phyloP scores from a whole-genome alignment of 2,329 filamentous ascomycete species.

The Cordyceps javanica region DNA sequence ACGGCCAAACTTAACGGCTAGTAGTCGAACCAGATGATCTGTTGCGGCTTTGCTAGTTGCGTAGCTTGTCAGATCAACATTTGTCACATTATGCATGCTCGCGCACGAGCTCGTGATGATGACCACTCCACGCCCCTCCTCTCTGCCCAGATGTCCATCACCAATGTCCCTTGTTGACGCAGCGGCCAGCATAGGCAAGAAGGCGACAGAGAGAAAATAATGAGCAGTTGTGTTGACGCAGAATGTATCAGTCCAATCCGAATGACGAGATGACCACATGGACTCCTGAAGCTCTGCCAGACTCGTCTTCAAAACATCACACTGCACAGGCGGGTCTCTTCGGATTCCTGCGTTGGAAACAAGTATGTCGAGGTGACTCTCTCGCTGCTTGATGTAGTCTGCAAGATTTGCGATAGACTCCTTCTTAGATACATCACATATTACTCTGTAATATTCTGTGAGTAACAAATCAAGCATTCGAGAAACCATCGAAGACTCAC shows the following conservation, averaged over 20 bases:
- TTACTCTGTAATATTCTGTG: not conserved
- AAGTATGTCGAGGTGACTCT: conserved; percentile 39
- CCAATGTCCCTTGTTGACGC: not conserved
- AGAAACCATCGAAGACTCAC: too few species aligned
- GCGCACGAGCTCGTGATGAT: conserved; percentile 46
- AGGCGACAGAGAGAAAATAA: not conserved
- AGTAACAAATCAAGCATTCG: too few species aligned
- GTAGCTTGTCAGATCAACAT: conserved; percentile 46
- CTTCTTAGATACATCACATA: not conserved
- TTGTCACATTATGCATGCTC: conserved; percentile 46
- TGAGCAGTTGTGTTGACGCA: not conserved
- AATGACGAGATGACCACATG: not conserved
- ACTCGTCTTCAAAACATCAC: not conserved
- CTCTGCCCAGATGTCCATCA: conserved; percentile 16
- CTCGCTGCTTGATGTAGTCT: conserved; percentile 24
- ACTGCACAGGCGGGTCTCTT: conserved; percentile 35
- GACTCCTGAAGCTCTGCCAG: not conserved
- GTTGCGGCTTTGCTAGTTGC: conserved; percentile 45
- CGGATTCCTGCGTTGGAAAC: conserved; percentile 44
- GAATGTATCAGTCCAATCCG: not conserved
- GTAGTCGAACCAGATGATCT: conserved; percentile 42
- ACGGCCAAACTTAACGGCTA: conserved; percentile 40
- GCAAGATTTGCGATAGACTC: conserved; percentile 20
- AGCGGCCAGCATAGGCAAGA: not conserved
- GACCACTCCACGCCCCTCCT: conserved; percentile 37